phyloP scores from a whole-genome alignment of 371 early-diverging fungal genomes.

The Circinella minor region DNA sequence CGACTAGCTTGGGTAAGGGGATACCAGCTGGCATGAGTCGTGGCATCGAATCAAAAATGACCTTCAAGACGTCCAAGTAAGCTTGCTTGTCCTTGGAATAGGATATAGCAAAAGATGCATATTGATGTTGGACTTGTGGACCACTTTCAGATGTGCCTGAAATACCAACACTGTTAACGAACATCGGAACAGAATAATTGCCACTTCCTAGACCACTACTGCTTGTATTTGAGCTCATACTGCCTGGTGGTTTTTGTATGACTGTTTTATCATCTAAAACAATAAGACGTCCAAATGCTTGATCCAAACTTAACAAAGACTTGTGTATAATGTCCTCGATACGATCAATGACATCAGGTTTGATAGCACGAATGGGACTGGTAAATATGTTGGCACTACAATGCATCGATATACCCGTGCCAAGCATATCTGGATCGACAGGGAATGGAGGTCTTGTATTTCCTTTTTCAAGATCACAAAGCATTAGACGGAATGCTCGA shows the following conservation, averaged over 20 bases:
- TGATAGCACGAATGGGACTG: conserved; percentile 39
- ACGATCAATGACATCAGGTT: conserved; percentile 56
- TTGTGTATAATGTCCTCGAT: conserved; percentile 62
- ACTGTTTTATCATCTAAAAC: conserved; percentile 59
- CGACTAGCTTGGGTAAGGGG: conserved; percentile 66
- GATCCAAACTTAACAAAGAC: conserved; percentile 60
- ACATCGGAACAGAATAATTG: conserved; percentile 44
- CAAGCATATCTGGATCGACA: conserved; percentile 50
- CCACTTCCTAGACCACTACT: conserved; percentile 18
- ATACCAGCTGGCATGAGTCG: conserved; percentile 74
- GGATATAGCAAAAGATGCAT: conserved; percentile 60
- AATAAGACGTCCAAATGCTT: conserved; percentile 52
- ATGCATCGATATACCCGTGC: conserved; percentile 34
- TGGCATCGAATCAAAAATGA: conserved; percentile 76
- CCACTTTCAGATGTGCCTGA: conserved; percentile 31
- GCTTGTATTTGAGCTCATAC: conserved; percentile 5
- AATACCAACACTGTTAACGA: conserved; percentile 34
- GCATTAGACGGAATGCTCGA: conserved; percentile 71
- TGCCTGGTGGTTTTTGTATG: conserved; percentile 33
- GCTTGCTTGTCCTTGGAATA: conserved; percentile 72
- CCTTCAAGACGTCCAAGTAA: conserved; percentile 68
- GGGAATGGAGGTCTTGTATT: conserved; percentile 62
- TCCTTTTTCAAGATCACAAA: conserved; percentile 71
- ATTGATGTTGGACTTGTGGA: conserved; percentile 63
- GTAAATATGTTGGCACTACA: conserved; percentile 47